Base-by-base conservation (phyloP, 352 stramenopile species). In the Aphanomyces astaci region DNA sequence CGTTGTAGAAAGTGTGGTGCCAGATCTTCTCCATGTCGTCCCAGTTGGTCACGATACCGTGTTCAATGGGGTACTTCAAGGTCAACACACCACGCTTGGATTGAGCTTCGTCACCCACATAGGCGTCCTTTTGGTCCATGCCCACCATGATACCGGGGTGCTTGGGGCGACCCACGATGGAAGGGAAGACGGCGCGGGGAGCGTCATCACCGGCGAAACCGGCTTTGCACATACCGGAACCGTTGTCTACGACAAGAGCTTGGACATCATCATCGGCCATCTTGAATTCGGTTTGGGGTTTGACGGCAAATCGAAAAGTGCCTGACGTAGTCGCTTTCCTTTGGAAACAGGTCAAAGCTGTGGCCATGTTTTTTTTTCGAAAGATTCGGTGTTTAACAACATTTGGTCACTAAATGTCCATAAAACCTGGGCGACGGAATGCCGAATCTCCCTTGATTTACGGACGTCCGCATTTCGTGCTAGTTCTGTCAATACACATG, bases 1-100 rank as follows among this genome's bases (percentile, higher is more conserved):
- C 92, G 80, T 99, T 99, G 91, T 99, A 99, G 82, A 99, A 99
- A 70, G 96, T 99, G 90, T 99, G 96, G 79, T 99, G 88, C 97
- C 97, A 99, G 71, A 99, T 98, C 88, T 99, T 99, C 79, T 99
- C 96, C 96, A 99, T 99, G 79, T 98, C 95, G 78, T 99, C 96
- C 97, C 97, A 99, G 84, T 99, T 98, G 69, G 94, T 99, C 32
- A 99, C 96, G 71, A 99, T 99, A 66, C 96, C 97, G 81, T 99
- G 96, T 78, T 99, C 96, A 63, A 99, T 99, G 15, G 96, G 96
- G 76, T 99, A 99, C 76, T 97, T 90, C 73, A 98, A 74, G 32
- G 87, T 98, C 36, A 98, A 75, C 31, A 98, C 88, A 65, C 91
- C 90, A 71, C 92, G 88, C 83, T 97, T 98, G n/a, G 80, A 87